Evolutionary conservation across 176 grass and related monocot genomes (phyloP), one percentile per base, ranked within the genome.

Genomic region (Cenchrus fungigraminus): DNA sequence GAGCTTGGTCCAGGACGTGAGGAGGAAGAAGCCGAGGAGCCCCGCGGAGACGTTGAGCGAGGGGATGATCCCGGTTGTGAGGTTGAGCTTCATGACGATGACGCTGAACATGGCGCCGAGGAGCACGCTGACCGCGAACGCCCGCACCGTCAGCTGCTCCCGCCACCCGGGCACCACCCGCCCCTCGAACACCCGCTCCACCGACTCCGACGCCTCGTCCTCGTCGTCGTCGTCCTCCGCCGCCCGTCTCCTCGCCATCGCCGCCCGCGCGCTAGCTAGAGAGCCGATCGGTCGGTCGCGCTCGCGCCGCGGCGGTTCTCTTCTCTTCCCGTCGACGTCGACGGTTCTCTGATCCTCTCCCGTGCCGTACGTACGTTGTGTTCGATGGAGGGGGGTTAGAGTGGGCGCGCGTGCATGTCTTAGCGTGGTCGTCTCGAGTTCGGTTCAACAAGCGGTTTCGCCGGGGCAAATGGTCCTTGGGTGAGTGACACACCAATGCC

Each of bases 41-140:
- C 95, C 95, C 28, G 95, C 88, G n/a, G 92, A 94, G 86, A 93
- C 95, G 87, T 93, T 97, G 65, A 95, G 88, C 11, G 90, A 93
- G 0, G 95, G 95, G 86, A 97, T 91, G 87, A 97, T 95, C 77
- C 92, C 92, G 1, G 92, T 97, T 16, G 95, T 97, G 50, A 95
- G 95, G 91, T 95, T 97, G 20, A 97, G 95, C 89, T 97, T 97
- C 95, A 97, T 97, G 19, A 92, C 92, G 74, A 97, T 95, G 43
- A 95, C 83, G 79, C 90, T 95, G 75, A 97, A 89, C 89, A 97
- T 87, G 78, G 74, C 72, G 8, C 87, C 90, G 2, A 97, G 92
- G 3, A 87, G 44, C 51, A 88, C 84, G 75, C 90, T 92, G 68
- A 94, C 92, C 17, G 84, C 88, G 68, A 94, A 77, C 50, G 95